Evolutionary conservation across 768 basidiomycete genomes (phyloP).

Genomic region (Gautieria morchelliformis): DNA sequence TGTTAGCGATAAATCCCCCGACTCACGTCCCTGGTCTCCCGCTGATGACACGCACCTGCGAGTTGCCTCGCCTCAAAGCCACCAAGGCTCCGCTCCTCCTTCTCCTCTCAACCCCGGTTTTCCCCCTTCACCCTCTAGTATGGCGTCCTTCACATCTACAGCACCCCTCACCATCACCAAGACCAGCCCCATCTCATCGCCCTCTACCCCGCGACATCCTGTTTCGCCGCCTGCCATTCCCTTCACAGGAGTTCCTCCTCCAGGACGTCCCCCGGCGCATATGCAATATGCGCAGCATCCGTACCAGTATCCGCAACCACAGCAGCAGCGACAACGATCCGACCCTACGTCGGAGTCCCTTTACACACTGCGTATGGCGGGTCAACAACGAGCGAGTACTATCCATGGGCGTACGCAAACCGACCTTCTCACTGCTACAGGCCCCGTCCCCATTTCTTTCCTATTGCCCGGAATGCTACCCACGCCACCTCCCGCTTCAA

Average conservation of each 20-base stretch:
- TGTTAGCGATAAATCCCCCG: not conserved
- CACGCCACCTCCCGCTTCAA: not conserved
- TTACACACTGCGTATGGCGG: slow-evolving; percentile 1
- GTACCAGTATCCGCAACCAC: not conserved
- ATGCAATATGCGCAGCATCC: slow-evolving; percentile 5
- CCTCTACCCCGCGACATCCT: not conserved
- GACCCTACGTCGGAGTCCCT: not conserved
- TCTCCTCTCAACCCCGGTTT: slow-evolving; percentile 8
- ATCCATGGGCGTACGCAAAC: slow-evolving; percentile 49
- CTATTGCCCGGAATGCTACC: slow-evolving; percentile 4
- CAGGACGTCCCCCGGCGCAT: slow-evolving; percentile 2
- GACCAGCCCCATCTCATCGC: not conserved
- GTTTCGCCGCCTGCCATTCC: slow-evolving; percentile 4
- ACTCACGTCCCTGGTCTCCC: not conserved
- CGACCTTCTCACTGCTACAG: slow-evolving; percentile 39
- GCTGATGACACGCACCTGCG: not conserved
- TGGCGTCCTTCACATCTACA: not conserved
- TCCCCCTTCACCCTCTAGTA: slow-evolving; percentile 1
- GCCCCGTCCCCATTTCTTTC: slow-evolving; percentile 56
- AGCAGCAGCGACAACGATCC: not conserved
- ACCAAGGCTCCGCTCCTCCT: slow-evolving; percentile 1
- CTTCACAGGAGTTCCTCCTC: not conserved
- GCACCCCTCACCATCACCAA: not conserved
- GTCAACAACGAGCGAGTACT: slow-evolving; percentile 33
- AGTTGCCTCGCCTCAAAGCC: not conserved